A percentile compares a stretch with the other conserved stretches of the same genome.
These are phyloP conservation scores for Medicago lupulina DNA, from an alignment of 306 rosid genomes.

Conservation along the genomic window DNA sequence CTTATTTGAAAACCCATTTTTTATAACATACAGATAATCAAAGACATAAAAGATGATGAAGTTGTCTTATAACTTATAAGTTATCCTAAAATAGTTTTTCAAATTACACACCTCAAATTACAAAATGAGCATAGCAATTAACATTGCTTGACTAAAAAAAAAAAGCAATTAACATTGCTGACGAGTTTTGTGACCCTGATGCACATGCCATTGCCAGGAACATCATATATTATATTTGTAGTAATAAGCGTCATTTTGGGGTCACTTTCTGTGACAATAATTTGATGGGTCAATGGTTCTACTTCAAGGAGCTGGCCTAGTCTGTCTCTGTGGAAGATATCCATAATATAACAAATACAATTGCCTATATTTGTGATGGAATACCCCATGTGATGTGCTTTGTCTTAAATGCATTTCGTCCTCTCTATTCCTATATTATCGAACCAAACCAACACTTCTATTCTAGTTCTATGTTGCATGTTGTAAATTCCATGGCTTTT, in stretches of 20 bases:
- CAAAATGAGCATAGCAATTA: too few relatives aligned
- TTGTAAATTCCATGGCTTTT: conserved; percentile 24
- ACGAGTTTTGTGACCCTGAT: too few relatives aligned
- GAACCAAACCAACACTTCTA: background rate
- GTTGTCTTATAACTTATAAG: too few relatives aligned
- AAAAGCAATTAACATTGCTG: too few relatives aligned
- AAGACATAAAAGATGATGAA: too few relatives aligned
- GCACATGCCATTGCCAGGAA: too few relatives aligned
- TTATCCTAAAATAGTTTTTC: too few relatives aligned
- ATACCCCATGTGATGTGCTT: conserved; percentile 26
- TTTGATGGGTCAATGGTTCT: conserved; percentile 15
- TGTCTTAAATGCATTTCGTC: conserved; percentile 19
- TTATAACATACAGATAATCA: too few relatives aligned
- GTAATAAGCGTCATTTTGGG: conserved; percentile 5
- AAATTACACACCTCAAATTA: too few relatives aligned
- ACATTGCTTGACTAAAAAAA: too few relatives aligned
- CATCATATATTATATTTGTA: background rate
- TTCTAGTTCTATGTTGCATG: conserved; percentile 6
- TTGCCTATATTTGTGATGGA: background rate
- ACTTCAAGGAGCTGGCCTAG: conserved; percentile 35
- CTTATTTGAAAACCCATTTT: too few relatives aligned
- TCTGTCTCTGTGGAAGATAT: conserved; percentile 5
- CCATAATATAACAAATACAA: background rate
- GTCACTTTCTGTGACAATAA: conserved; percentile 27
- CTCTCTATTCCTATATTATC: conserved; percentile 3